These are phyloP conservation scores for Boletus nobilissimus DNA, from an alignment of 1,284 basidiomycete species.

Conservation along the genomic window DNA sequence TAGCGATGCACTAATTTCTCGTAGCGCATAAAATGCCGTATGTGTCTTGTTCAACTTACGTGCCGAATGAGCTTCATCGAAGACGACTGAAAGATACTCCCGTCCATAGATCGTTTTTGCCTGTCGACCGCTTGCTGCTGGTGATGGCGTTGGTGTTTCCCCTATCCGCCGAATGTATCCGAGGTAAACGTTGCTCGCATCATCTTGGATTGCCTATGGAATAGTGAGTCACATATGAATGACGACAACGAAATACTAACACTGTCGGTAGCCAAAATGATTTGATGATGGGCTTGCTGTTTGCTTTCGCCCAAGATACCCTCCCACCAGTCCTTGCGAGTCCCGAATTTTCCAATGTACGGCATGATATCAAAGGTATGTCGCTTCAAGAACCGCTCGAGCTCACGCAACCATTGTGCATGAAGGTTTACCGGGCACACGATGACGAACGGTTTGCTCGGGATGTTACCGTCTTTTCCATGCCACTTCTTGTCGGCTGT, in stretches of 20 bases:
- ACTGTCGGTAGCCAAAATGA: conserved; percentile 2
- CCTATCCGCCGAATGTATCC: neutral
- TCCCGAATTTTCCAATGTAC: neutral
- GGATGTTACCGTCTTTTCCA: neutral
- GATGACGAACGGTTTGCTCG: conserved; percentile 4
- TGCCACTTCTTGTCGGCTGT: conserved; percentile 7
- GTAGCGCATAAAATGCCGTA: neutral
- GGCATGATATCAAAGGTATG: conserved; percentile 2
- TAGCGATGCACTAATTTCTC: neutral
- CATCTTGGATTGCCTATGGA: neutral
- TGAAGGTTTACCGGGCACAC: conserved; percentile 11
- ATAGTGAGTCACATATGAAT: neutral
- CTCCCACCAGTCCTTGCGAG: neutral
- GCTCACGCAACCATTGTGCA: conserved; percentile 11
- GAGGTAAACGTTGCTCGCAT: neutral
- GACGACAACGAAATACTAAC: neutral
- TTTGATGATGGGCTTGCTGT: neutral
- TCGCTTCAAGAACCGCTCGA: conserved; percentile 4
- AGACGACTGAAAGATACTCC: neutral
- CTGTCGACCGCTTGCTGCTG: neutral
- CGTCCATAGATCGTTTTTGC: neutral
- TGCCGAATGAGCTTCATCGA: neutral
- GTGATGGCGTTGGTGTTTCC: neutral
- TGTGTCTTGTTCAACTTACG: neutral
- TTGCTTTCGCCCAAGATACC: neutral